phyloP scores from a whole-genome alignment of 306 rosid species.

The Vicia sativa region DNA sequence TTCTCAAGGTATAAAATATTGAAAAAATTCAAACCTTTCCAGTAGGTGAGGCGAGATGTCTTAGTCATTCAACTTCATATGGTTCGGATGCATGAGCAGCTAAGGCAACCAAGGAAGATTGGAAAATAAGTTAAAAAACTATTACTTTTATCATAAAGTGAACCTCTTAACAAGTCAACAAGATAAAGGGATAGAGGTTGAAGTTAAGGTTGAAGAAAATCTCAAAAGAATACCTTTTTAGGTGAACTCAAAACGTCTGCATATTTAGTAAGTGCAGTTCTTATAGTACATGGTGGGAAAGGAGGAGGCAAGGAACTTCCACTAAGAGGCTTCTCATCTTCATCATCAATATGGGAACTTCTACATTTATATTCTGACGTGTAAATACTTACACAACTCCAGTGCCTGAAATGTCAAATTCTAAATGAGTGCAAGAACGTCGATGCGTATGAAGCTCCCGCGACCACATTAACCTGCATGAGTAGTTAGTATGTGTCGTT shows the following conservation, averaged over 20 bases:
- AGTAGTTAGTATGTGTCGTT: slow-evolving; percentile 43
- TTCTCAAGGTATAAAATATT: slow-evolving; percentile 3
- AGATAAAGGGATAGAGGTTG: slow-evolving; percentile 12
- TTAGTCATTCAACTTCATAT: slow-evolving; percentile 80
- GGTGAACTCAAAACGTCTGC: slow-evolving; percentile 92
- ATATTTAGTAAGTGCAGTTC: slow-evolving; percentile 70
- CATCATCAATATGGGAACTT: slow-evolving; percentile 63
- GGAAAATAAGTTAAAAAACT: slow-evolving; percentile 35
- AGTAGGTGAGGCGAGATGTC: slow-evolving; percentile 90
- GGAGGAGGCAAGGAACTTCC: slow-evolving; percentile 83
- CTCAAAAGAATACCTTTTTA: slow-evolving; percentile 69
- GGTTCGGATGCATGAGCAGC: slow-evolving; percentile 93
- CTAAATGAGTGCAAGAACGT: slow-evolving; percentile 97
- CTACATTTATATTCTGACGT: slow-evolving; percentile 17
- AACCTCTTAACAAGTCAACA: slow-evolving; percentile 1
- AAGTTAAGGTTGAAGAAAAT: slow-evolving; percentile 21
- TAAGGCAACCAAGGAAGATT: slow-evolving; percentile 82
- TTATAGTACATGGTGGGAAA: slow-evolving; percentile 79
- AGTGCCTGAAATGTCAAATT: too few relatives aligned
- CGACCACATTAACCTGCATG: slow-evolving; percentile 85
- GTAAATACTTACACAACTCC: too few relatives aligned
- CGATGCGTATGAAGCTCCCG: slow-evolving; percentile 88
- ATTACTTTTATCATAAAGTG: slow-evolving; percentile 24
- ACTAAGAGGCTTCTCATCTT: slow-evolving; percentile 80
- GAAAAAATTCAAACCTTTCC: slow-evolving; percentile 72